These are phyloP conservation scores for Eragrostis curvula DNA, from an alignment of 176 grass and related monocot genomes.

Conservation along the genomic window DNA sequence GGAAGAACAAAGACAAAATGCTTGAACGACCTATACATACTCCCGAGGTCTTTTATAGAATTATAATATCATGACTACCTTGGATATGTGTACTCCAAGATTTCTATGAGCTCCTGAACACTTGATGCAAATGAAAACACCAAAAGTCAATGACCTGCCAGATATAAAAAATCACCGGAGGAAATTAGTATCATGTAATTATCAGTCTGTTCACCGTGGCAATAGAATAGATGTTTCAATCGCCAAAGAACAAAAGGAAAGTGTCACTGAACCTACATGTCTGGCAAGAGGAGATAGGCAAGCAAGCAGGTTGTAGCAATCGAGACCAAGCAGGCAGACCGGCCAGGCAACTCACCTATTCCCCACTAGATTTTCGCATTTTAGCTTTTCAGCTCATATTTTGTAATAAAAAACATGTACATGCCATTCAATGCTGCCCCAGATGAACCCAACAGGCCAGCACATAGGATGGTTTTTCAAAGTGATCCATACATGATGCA, in stretches of 20 bases:
- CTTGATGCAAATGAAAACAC: constrained; percentile 98
- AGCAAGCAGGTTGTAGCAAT: not conserved
- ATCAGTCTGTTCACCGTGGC: not conserved
- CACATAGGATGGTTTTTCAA: not conserved
- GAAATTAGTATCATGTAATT: constrained; percentile 18
- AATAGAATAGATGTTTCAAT: constrained; percentile 11
- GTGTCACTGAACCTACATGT: not conserved
- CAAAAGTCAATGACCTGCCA: constrained; percentile 79
- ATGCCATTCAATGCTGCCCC: not conserved
- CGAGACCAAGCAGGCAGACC: not conserved
- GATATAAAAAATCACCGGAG: constrained; percentile 16
- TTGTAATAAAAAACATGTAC: not conserved
- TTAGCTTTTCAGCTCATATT: constrained; percentile 13
- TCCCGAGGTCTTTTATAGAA: not conserved
- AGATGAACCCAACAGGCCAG: not conserved
- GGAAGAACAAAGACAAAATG: constrained; percentile 5
- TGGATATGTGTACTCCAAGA: constrained; percentile 95
- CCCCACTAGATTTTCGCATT: not conserved
- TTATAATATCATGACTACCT: constrained; percentile 46
- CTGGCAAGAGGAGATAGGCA: not conserved
- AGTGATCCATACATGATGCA: not conserved
- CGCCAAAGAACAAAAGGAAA: not conserved
- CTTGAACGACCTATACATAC: not conserved
- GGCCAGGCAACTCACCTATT: not conserved
- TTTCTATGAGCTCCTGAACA: constrained; percentile 96